Conservation (phyloP, 2,329 filamentous ascomycete genomes). For the Arthrobotrys conoides region DNA sequence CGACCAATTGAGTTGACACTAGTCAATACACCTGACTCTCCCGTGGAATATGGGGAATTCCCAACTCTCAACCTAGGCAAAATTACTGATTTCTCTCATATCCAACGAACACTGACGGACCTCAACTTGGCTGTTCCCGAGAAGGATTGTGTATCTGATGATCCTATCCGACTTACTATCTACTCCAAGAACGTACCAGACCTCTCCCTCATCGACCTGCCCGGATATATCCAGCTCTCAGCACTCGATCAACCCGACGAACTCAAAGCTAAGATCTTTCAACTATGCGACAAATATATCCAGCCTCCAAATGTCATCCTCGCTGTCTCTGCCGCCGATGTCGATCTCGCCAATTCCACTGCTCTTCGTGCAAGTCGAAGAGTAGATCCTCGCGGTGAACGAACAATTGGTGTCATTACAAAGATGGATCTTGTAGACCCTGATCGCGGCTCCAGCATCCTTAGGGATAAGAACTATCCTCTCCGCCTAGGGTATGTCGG, state of each 20-base stretch:
- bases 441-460: conserved; percentile 80
- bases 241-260: conserved; percentile 90
- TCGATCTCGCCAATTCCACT: conserved; percentile 96
- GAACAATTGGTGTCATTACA: conserved; percentile 98
- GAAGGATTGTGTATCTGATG: conserved; percentile 91
- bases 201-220: conserved; percentile 93
- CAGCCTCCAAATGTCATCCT: conserved; percentile 95
- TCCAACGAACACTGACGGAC: conserved; percentile 94
- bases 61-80: conserved; percentile 90
- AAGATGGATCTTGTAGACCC: conserved; percentile 99
- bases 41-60: conserved; percentile 94
- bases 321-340: conserved; percentile 96
- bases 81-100: conserved; percentile 90
- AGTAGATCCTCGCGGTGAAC: conserved; percentile 92
- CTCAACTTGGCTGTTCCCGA: conserved; percentile 94
- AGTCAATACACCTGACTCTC: conserved; percentile 90
- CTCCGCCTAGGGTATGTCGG: conserved; percentile 96
- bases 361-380: conserved; percentile 89
- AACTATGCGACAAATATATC: conserved; percentile 98
- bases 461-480: conserved; percentile 92
- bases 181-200: conserved; percentile 97
- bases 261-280: conserved; percentile 93
- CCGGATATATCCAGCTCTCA: conserved; percentile 96
- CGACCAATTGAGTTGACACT: conserved; percentile 95
- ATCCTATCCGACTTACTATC: conserved; percentile 95